Percentiles rank a stretch among this genome's conserved stretches.
These are phyloP conservation scores for Gremmenia infestans DNA, from an alignment of 2,329 filamentous ascomycete genomes.

Conservation along the genomic window DNA sequence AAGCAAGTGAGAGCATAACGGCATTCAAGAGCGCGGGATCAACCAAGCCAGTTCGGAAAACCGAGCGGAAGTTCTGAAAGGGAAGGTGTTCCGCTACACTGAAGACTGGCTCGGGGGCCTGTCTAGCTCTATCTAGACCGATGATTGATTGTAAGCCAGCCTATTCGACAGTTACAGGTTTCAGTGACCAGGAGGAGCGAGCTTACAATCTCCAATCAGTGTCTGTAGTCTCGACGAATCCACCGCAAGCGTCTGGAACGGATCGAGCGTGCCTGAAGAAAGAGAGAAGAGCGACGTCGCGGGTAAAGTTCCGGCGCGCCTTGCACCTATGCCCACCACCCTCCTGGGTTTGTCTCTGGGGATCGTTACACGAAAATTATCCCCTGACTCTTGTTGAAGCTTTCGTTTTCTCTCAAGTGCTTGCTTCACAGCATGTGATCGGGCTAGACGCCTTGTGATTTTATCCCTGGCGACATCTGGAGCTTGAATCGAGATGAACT, in stretches of 20 bases:
- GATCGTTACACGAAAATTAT: slow-evolving; percentile 25
- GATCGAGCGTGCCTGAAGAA: slow-evolving; percentile 10
- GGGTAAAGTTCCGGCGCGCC: slow-evolving; percentile 1
- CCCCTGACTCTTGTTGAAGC: slow-evolving; percentile 22
- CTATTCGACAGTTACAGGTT: neutral
- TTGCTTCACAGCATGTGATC: slow-evolving; percentile 30
- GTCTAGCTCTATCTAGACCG: slow-evolving; percentile 22
- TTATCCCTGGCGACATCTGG: slow-evolving; percentile 19
- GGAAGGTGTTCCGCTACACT: slow-evolving; percentile 34
- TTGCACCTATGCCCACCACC: neutral
- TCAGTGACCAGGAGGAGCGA: slow-evolving; percentile 1
- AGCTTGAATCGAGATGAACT: slow-evolving; percentile 21
- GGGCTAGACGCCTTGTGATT: slow-evolving; percentile 22
- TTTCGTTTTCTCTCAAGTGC: slow-evolving; percentile 30
- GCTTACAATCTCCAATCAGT: slow-evolving; percentile 20
- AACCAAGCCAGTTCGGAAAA: slow-evolving; percentile 32
- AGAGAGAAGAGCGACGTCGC: neutral
- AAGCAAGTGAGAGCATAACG: slow-evolving; percentile 36
- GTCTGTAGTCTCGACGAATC: slow-evolving; percentile 22
- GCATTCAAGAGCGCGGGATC: slow-evolving; percentile 38
- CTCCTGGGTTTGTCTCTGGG: slow-evolving; percentile 6
- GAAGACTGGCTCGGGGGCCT: slow-evolving; percentile 34
- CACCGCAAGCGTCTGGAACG: slow-evolving; percentile 22
- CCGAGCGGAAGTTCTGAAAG: slow-evolving; percentile 34
- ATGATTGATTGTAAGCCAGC: slow-evolving; percentile 9